These are phyloP conservation scores for Penicillium canescens DNA, from an alignment of 495 filamentous ascomycete species.

Conservation along the genomic window DNA sequence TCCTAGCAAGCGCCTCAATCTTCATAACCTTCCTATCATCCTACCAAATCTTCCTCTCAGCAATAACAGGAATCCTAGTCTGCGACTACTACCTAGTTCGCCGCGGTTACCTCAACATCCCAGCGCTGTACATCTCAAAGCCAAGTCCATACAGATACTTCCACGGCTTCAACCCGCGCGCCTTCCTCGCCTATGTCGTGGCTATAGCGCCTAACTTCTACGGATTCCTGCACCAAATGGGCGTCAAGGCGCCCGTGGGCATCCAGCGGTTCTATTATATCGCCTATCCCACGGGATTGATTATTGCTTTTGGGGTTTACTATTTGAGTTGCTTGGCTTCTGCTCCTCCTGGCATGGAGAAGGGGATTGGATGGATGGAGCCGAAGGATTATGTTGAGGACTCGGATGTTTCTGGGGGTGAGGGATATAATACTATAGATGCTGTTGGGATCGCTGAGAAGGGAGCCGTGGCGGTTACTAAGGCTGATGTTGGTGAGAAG, in stretches of 20 bases:
- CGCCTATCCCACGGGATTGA: constrained; percentile 31
- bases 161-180: constrained; percentile 25
- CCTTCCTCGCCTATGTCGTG: constrained; percentile 27
- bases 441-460: not conserved
- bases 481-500: not conserved
- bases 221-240: constrained; percentile 39
- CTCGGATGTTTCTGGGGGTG: constrained; percentile 7
- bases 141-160: constrained; percentile 22
- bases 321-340: constrained; percentile 13
- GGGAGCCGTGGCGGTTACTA: not conserved
- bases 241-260: constrained; percentile 29
- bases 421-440: not conserved
- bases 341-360: constrained; percentile 18
- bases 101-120: constrained; percentile 27
- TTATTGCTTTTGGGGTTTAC: constrained; percentile 29
- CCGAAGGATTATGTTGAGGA: constrained; percentile 35
- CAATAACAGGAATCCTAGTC: constrained; percentile 31
- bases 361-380: constrained; percentile 31
- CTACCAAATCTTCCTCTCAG: constrained; percentile 35
- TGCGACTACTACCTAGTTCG: constrained; percentile 36
- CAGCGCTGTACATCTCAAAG: constrained; percentile 24
- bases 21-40: constrained; percentile 36
- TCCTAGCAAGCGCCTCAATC: constrained; percentile 26
- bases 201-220: constrained; percentile 35
- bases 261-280: constrained; percentile 37